phyloP scores from a whole-genome alignment of 768 basidiomycete species.

The Collybiopsis luxurians region DNA sequence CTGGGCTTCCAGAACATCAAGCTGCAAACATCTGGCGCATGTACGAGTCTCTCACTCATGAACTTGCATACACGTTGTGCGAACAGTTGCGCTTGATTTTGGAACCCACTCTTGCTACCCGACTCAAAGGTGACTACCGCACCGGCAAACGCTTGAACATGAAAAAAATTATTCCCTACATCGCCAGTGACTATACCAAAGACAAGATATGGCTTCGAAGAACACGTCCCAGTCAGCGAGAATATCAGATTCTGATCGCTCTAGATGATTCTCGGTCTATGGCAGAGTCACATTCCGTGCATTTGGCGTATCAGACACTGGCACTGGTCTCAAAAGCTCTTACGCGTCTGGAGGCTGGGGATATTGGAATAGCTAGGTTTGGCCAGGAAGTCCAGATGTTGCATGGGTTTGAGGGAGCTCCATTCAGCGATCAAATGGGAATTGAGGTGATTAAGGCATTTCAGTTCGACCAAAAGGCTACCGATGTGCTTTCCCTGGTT shows the following conservation, averaged over 20 bases:
- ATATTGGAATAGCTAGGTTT: constrained; percentile 88
- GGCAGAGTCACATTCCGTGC: constrained; percentile 89
- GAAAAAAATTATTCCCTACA: constrained; percentile 98
- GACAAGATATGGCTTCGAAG: constrained; percentile 99
- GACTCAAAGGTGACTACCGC: constrained; percentile 94
- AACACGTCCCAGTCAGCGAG: constrained; percentile 88
- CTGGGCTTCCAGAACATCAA: constrained; percentile 50
- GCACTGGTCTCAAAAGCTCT: constrained; percentile 90
- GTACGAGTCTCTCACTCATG: constrained; percentile 88
- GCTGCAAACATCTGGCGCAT: constrained; percentile 86
- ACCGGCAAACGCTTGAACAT: constrained; percentile 98
- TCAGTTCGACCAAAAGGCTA: constrained; percentile 85
- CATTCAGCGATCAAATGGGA: constrained; percentile 80
- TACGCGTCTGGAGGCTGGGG: constrained; percentile 91
- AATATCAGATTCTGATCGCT: constrained; percentile 93
- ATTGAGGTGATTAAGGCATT: constrained; percentile 80
- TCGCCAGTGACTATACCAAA: constrained; percentile 98
- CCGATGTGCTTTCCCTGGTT: constrained; percentile 81
- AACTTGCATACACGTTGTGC: constrained; percentile 88
- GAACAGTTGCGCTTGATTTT: constrained; percentile 96
- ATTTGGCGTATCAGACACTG: constrained; percentile 92
- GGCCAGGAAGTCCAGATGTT: constrained; percentile 86
- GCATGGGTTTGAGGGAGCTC: constrained; percentile 81
- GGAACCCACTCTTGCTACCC: constrained; percentile 90
- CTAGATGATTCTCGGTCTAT: constrained; percentile 97